Base-by-base conservation (phyloP, 1,284 basidiomycete genomes). In the Apiotrichum brassicae region DNA sequence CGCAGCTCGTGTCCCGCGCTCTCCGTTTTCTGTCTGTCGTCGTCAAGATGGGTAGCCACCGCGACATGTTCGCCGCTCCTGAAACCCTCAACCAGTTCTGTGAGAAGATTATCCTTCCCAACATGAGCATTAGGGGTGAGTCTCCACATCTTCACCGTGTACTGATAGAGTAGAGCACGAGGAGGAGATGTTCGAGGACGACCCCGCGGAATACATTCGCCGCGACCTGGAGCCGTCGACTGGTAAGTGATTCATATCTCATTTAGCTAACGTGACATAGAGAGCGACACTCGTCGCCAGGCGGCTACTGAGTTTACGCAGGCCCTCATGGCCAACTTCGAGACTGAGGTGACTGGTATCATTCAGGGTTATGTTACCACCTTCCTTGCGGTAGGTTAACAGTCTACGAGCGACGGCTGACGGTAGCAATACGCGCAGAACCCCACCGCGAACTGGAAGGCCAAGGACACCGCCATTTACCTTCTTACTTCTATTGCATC, bases 391-490 rank as follows among this genome's bases (percentile, higher is more conserved):
- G 70, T 88, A 82, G 54, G 73, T 55, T 11, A 1, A 35, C 24
- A 19, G 13, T 26, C 12, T 16, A 4, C n/a, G 5, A 32, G 11
- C 18, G 4, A 3, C 2, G 5, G 38, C 54, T 50, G 52, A 60
- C 30, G 11, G 33, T 44, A 73, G 69, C 71, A 78, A 65, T 81
- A 81, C 71, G 62, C 72, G 2, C 61, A 75, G 19, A 80, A 86
- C 64, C 83, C 82, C 12, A 66, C 73, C 7, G 78, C 78, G 24
- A 86, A 87, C 62, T 99, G 93, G 93, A 87, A 86, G 68, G 80
- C 84, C 44, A 99, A 99, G 74, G 92, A 97, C 72, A 87, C 87
- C 18, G 94, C 94, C n/a, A 84, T 97, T 44, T 98, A 90, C 73
- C 75, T 97, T 24, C 77, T 98, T 61, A 91, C 88, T 7, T 90